These are phyloP conservation scores for Lyophyllum semitale DNA, from an alignment of 768 basidiomycete species.

Conservation along the genomic window DNA sequence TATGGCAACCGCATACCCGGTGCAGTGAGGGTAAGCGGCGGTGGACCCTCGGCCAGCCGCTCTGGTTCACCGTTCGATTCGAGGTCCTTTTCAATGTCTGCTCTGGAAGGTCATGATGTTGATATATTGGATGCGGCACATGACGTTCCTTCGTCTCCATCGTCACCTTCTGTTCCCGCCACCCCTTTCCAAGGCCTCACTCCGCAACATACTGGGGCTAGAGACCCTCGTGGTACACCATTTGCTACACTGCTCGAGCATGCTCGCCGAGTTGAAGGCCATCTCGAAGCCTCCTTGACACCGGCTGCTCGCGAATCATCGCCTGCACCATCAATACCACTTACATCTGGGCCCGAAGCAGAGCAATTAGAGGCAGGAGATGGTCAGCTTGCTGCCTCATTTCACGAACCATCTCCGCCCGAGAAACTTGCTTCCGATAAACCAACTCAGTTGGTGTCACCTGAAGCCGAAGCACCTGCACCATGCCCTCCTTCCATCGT, in stretches of 20 bases:
- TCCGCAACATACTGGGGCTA: slow-evolving; percentile 15
- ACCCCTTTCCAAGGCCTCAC: slow-evolving; percentile 19
- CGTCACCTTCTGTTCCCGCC: slow-evolving; percentile 29
- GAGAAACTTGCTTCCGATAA: neutral
- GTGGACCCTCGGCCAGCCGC: slow-evolving; percentile 26
- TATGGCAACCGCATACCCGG: slow-evolving; percentile 75
- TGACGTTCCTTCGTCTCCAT: slow-evolving; percentile 24
- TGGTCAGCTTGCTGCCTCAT: neutral
- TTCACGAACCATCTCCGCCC: neutral
- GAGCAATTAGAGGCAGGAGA: neutral
- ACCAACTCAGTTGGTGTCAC: neutral
- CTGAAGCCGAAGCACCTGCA: neutral
- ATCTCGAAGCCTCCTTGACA: slow-evolving; percentile 16
- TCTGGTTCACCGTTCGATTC: slow-evolving; percentile 23
- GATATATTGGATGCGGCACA: slow-evolving; percentile 25
- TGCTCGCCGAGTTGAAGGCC: slow-evolving; percentile 39
- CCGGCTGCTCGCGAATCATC: slow-evolving; percentile 18
- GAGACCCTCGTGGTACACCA: slow-evolving; percentile 30
- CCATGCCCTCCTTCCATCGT: slow-evolving; percentile 9
- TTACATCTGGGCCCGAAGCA: neutral
- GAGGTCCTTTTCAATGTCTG: slow-evolving; percentile 33
- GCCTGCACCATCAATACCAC: slow-evolving; percentile 5
- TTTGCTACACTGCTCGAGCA: slow-evolving; percentile 43
- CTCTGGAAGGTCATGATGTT: slow-evolving; percentile 8
- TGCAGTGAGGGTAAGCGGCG: slow-evolving; percentile 32